These are phyloP conservation scores for Mycena albidolilacea DNA, from an alignment of 768 basidiomycete genomes.

Conservation along the genomic window DNA sequence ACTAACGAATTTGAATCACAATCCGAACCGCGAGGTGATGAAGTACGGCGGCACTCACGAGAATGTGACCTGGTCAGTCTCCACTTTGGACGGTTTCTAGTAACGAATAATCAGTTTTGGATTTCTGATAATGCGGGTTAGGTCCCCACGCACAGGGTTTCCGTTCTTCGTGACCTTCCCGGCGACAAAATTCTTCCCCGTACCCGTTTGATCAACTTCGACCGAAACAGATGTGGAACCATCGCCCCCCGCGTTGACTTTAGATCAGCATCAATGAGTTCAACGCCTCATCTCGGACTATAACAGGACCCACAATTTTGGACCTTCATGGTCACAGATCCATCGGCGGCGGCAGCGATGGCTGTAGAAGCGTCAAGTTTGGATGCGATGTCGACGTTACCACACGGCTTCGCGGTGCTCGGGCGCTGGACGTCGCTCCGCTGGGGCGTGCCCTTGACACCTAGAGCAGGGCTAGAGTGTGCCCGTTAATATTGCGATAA, in stretches of 20 bases:
- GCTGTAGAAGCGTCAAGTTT: slow-evolving; percentile 39
- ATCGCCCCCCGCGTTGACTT: slow-evolving; percentile 46
- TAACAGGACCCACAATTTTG: slow-evolving; percentile 44
- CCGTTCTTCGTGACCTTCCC: slow-evolving; percentile 24
- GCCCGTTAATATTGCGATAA: not conserved
- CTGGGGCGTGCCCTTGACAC: slow-evolving; percentile 36
- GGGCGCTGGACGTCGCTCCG: slow-evolving; percentile 41
- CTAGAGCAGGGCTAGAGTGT: slow-evolving; percentile 23
- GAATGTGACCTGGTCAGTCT: slow-evolving; percentile 32
- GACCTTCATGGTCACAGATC: slow-evolving; percentile 46
- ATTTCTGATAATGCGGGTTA: not conserved
- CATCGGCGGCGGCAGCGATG: slow-evolving; percentile 42
- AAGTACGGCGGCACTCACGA: not conserved
- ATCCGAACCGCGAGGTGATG: too few relatives aligned
- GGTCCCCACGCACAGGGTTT: slow-evolving; percentile 28
- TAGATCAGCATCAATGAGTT: not conserved
- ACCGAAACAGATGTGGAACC: slow-evolving; percentile 27
- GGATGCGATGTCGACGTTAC: slow-evolving; percentile 29
- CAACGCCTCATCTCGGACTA: not conserved
- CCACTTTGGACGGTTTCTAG: slow-evolving; percentile 47
- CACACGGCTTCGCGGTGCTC: slow-evolving; percentile 36
- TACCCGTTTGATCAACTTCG: slow-evolving; percentile 14
- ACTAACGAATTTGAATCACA: too few relatives aligned
- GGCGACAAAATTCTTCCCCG: slow-evolving; percentile 15
- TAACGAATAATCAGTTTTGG: slow-evolving; percentile 43